Evolutionary conservation across 1,284 basidiomycete genomes (phyloP).

Genomic region (Kwoniella shivajii): DNA sequence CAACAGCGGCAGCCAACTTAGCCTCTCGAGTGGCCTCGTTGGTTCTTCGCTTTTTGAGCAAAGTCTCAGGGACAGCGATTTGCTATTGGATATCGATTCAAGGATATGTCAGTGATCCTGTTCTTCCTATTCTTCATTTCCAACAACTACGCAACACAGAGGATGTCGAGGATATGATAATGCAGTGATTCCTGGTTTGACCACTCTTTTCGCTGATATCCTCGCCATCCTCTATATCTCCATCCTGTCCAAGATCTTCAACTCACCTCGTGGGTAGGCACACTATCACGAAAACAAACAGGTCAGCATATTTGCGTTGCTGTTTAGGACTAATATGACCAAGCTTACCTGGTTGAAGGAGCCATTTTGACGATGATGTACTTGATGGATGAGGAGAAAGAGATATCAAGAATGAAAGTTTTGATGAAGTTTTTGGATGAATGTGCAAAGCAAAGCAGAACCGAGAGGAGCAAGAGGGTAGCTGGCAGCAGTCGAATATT

Average conservation of each 20-base stretch:
- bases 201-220: not conserved
- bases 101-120: conserved; percentile 5
- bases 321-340: not conserved
- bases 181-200: not conserved
- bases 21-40: conserved; percentile 97
- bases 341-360: conserved; percentile 46
- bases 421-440: not conserved
- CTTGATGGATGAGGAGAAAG: conserved; percentile 33
- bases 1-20: conserved; percentile 79
- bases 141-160: not conserved
- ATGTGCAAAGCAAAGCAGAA: conserved; percentile 4
- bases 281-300: conserved; percentile 21
- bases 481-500: too few species aligned
- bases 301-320: conserved; percentile 3
- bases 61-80: conserved; percentile 94
- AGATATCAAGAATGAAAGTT: not conserved
- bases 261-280: conserved; percentile 49
- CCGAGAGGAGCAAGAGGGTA: not conserved
- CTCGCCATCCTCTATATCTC: conserved; percentile 3
- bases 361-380: conserved; percentile 42
- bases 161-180: not conserved
- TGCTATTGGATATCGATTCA: conserved; percentile 35
- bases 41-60: conserved; percentile 99
- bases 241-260: not conserved
- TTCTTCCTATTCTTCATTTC: not conserved